Base-by-base conservation (phyloP, 1,284 basidiomycete genomes). In the Leccinum colubrinum region DNA sequence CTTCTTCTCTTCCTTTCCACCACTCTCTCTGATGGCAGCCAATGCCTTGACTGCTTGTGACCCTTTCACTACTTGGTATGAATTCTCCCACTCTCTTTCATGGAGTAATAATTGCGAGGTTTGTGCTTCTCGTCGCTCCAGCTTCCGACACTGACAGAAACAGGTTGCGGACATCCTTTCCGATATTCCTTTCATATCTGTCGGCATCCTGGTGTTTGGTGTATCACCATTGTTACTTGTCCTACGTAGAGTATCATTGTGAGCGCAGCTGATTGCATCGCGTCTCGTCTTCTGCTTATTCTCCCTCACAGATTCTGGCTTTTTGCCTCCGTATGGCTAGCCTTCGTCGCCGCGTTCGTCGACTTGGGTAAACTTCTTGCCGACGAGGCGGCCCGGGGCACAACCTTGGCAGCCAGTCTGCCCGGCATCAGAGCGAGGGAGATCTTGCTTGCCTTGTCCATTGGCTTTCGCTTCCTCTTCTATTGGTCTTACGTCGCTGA, bases 171-270 rank as follows among this genome's bases (percentile, higher is more conserved):
- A 78, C 64, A 71, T 91, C 55, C 76, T 91, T 50, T 78, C 83
- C 15, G 87, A 89, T 64, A 84, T 91, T 58, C 90, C 90, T 41
- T 78, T 88, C 64, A 82, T 89, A 67, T 83, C 83, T 61, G 80
- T 87, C 59, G 90, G 90, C 50, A 76, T 90, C 20, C 76, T 90
- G 67, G 82, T 81, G 41, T 83, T 91, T 62, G 87, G 82, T n/a
- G 77, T 85, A 35, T 82, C 86, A 58, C 81, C 81, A 11, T 86
- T 89, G 72, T 80, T 89, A 71, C 72, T 89, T 51, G 70, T 83
- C 35, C 77, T 86, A 75, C 83, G 80, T 66, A 85, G 83, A 61
- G 71, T 86, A 50, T 81, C 81, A 62, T 65, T 82, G 90, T 90
- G 68, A 62, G 88, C 76, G 27, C 41, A 8, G 35, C 15, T 15